phyloP scores from a whole-genome alignment of 768 basidiomycete species.

The Hygrocybe punicea region DNA sequence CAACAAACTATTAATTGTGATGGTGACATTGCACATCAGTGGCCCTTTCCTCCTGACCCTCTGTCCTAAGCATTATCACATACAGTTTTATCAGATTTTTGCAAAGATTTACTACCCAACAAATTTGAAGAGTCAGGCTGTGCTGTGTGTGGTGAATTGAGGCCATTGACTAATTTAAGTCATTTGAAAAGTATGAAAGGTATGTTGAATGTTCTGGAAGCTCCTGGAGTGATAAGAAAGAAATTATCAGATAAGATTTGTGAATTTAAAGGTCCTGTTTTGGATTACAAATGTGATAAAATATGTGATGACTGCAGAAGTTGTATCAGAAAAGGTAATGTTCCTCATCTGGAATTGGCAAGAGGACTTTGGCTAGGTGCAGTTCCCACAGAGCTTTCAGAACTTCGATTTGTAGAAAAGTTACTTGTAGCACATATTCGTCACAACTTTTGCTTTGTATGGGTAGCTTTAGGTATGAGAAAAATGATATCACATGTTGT shows the following conservation, averaged over 20 bases:
- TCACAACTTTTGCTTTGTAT: too few species aligned
- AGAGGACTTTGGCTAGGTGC: constrained; percentile 35
- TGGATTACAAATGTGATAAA: constrained; percentile 6
- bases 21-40: neutral
- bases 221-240: constrained; percentile 5
- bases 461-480: too few species aligned
- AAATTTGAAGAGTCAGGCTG: too few species aligned
- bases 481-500: too few species aligned
- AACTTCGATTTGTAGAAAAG: constrained; percentile 26
- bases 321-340: constrained; percentile 1
- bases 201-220: constrained; percentile 4
- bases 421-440: constrained; percentile 19
- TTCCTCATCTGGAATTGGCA: constrained; percentile 18
- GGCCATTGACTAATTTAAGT: neutral
- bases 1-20: too few species aligned
- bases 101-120: neutral
- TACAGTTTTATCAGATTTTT: neutral
- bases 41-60: neutral
- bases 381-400: constrained; percentile 22
- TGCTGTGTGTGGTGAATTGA: too few species aligned
- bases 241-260: constrained; percentile 11
- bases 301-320: constrained; percentile 9
- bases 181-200: constrained; percentile 7
- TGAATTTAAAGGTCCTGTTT: too few species aligned
- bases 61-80: neutral